Conservation (phyloP, 345 rosid genomes). For the Eucalyptus decipiens region DNA sequence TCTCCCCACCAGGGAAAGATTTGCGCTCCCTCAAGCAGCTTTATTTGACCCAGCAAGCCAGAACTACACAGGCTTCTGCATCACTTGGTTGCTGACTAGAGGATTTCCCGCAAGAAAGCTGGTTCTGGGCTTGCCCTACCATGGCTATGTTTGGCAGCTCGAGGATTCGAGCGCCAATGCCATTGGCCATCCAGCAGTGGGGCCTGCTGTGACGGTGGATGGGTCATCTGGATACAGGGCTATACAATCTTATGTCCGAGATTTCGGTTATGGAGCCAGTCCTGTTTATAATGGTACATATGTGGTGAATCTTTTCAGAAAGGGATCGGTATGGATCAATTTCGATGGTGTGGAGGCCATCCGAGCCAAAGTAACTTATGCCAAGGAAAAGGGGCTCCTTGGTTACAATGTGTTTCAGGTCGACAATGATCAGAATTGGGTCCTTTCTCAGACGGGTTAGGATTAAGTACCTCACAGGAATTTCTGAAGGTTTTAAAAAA, state of each 20-base stretch:
- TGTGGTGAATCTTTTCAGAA: slow-evolving; percentile 4
- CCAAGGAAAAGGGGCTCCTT: slow-evolving; percentile 13
- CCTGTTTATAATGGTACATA: slow-evolving; percentile 14
- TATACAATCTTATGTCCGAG: neutral
- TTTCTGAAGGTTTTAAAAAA: neutral
- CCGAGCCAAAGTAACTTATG: slow-evolving; percentile 17
- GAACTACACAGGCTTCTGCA: neutral
- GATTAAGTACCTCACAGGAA: neutral
- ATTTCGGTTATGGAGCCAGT: slow-evolving; percentile 2
- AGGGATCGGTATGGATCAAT: slow-evolving; percentile 17
- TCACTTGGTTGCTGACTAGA: neutral
- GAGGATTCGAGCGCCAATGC: neutral
- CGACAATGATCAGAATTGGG: slow-evolving; percentile 19
- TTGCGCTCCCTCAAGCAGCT: slow-evolving; percentile 3
- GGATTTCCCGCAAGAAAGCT: neutral
- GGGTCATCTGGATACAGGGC: slow-evolving; percentile 7
- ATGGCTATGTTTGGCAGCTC: slow-evolving; percentile 19
- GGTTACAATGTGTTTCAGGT: slow-evolving; percentile 26
- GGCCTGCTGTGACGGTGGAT: neutral
- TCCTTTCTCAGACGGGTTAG: slow-evolving; percentile 19
- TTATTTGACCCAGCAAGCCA: neutral
- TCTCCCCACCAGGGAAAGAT: neutral
- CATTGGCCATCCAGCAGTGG: slow-evolving; percentile 3
- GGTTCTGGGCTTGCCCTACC: slow-evolving; percentile 14
- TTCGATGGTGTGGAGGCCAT: slow-evolving; percentile 26